These are phyloP conservation scores for Salvia miltiorrhiza DNA, from an alignment of 257 asterid species.

Conservation along the genomic window DNA sequence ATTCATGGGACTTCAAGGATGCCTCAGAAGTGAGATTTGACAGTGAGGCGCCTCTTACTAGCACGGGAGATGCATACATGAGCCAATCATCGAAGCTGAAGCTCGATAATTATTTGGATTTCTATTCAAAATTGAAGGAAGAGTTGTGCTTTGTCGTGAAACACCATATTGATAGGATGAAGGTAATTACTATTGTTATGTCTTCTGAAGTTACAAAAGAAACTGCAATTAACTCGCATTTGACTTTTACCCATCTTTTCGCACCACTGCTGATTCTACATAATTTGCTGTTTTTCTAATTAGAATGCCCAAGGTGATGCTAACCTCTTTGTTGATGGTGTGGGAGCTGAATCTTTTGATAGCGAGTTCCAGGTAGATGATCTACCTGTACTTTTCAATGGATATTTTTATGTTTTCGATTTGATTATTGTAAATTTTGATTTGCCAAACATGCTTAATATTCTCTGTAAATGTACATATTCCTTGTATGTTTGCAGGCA, in stretches of 20 bases:
- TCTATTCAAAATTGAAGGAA: constrained; percentile 53
- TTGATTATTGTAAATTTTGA: not conserved
- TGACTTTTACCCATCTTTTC: not conserved
- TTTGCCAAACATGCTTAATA: constrained; percentile 5
- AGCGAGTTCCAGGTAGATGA: constrained; percentile 51
- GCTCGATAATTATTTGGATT: constrained; percentile 48
- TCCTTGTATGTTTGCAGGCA: not conserved
- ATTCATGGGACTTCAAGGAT: constrained; percentile 61
- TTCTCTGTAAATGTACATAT: not conserved
- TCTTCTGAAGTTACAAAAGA: not conserved
- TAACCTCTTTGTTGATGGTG: constrained; percentile 32
- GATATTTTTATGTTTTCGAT: constrained; percentile 1
- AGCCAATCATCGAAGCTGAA: constrained; percentile 40
- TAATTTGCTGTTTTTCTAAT: not conserved
- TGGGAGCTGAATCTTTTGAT: constrained; percentile 29
- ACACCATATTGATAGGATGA: constrained; percentile 40
- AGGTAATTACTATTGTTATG: constrained; percentile 38
- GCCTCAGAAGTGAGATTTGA: constrained; percentile 34
- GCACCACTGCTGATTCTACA: constrained; percentile 9
- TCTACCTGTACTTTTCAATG: constrained; percentile 12
- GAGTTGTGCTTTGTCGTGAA: constrained; percentile 41
- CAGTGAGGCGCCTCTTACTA: constrained; percentile 25
- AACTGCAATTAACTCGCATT: constrained; percentile 14
- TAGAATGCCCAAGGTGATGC: constrained; percentile 41
- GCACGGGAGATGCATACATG: constrained; percentile 28